Percentiles rank a stretch among this genome's conserved stretches.
These are phyloP conservation scores for Xerocomellus intermedius DNA, from an alignment of 768 basidiomycete genomes.

Conservation along the genomic window DNA sequence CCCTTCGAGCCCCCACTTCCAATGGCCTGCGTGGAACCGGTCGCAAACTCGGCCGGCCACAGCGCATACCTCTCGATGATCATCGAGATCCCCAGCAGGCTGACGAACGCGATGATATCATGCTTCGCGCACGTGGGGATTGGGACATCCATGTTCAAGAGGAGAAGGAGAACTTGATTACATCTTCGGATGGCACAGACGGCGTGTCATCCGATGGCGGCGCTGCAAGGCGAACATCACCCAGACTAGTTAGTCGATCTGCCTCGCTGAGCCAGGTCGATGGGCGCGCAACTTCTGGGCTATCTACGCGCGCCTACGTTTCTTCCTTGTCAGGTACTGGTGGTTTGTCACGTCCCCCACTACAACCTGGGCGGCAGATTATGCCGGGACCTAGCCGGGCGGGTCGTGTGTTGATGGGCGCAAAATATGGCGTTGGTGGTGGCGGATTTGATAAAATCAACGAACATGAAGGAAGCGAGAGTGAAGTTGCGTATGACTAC, in stretches of 20 bases:
- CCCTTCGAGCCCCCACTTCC: conserved; percentile 30
- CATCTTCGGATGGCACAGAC: conserved; percentile 26
- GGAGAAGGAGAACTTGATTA: conserved; percentile 41
- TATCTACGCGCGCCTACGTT: conserved; percentile 34
- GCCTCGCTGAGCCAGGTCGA: conserved; percentile 35
- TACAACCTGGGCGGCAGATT: conserved; percentile 43
- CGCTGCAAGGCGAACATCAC: conserved; percentile 23
- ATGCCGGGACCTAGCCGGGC: conserved; percentile 45
- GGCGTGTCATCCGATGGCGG: conserved; percentile 25
- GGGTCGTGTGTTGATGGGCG: conserved; percentile 48
- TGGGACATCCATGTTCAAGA: conserved; percentile 33
- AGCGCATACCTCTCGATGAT: conserved; percentile 39
- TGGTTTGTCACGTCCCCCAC: conserved; percentile 42
- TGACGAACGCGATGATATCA: conserved; percentile 36
- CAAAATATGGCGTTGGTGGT: conserved; percentile 30
- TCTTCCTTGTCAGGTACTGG: conserved; percentile 23
- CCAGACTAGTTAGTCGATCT: conserved; percentile 30
- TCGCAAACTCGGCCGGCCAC: conserved; percentile 35
- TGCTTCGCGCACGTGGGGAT: conserved; percentile 28
- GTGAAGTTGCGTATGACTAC: conserved; percentile 34
- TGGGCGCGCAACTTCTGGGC: conserved; percentile 33
- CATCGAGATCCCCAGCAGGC: conserved; percentile 30
- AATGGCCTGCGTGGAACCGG: conserved; percentile 35
- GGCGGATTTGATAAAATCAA: conserved; percentile 49
- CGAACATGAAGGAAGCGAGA: conserved; percentile 43